These are phyloP conservation scores for Penicillium polonicum DNA, from an alignment of 2,329 filamentous ascomycete species.

Conservation along the genomic window DNA sequence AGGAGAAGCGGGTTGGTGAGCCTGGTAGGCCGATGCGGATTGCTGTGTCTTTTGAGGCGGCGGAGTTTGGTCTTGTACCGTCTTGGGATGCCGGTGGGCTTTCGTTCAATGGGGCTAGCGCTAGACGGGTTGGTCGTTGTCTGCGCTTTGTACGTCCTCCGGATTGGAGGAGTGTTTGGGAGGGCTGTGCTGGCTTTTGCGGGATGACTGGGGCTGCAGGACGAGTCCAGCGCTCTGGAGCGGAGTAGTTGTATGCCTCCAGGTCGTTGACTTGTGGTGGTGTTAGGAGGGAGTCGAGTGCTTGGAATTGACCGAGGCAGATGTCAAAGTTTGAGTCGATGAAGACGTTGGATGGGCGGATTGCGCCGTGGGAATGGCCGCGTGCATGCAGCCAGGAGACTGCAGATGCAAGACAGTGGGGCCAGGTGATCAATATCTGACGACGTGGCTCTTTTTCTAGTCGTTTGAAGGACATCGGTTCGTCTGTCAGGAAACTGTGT, in stretches of 20 bases:
- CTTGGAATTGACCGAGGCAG: conserved; percentile 59
- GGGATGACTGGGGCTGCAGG: conserved; percentile 34
- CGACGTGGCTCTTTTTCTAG: conserved; percentile 44
- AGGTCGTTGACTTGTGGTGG: conserved; percentile 54
- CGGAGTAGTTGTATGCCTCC: conserved; percentile 59
- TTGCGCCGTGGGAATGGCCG: conserved; percentile 55
- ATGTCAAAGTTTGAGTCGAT: conserved; percentile 57
- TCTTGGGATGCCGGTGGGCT: conserved; percentile 23
- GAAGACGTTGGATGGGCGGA: conserved; percentile 60
- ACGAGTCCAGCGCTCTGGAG: conserved; percentile 55
- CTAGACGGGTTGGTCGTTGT: conserved; percentile 21
- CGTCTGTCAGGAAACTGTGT: conserved; percentile 45
- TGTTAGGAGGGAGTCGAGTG: conserved; percentile 53
- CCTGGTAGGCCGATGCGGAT: conserved; percentile 34
- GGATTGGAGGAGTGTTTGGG: conserved; percentile 38
- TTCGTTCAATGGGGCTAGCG: conserved; percentile 26
- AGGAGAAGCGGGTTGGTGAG: conserved; percentile 33
- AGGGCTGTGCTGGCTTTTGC: conserved; percentile 27
- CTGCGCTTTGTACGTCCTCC: conserved; percentile 43
- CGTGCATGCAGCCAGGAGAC: conserved; percentile 57
- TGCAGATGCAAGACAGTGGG: conserved; percentile 54
- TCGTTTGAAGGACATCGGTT: conserved; percentile 42
- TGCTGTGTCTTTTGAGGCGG: conserved; percentile 36
- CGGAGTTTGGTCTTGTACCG: conserved; percentile 30
- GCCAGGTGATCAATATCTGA: conserved; percentile 47